Percentiles rank a stretch among this genome's conserved stretches.
Conservation (phyloP, 805 yeast genomes). For the Zygotorulaspora florentina region DNA sequence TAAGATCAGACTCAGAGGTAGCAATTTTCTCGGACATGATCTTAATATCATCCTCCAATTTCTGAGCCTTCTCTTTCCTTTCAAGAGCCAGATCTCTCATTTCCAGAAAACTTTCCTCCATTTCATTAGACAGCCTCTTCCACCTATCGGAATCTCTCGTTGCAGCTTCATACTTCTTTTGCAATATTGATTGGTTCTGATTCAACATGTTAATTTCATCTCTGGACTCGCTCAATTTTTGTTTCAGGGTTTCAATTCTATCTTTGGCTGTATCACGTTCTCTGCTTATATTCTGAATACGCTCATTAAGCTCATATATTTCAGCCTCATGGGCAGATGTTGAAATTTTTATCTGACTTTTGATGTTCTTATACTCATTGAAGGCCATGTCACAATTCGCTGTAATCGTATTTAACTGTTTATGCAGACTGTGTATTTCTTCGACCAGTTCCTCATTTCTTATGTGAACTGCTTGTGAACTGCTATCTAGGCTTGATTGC, state of each 20-base stretch:
- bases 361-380: conserved; percentile 9
- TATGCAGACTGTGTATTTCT: conserved; percentile 20
- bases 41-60: conserved; percentile 11
- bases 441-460: conserved; percentile 24
- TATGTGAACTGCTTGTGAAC: conserved; percentile 13
- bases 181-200: conserved; percentile 28
- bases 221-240: conserved; percentile 17
- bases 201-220: conserved; percentile 30
- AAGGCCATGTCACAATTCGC: conserved; percentile 14
- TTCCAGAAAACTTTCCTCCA: conserved; percentile 3
- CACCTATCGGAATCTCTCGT: conserved; percentile 15
- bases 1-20: neutral
- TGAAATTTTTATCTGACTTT: conserved; percentile 9
- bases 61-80: conserved; percentile 1
- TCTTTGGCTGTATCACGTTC: conserved; percentile 15
- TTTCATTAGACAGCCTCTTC: conserved; percentile 10
- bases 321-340: conserved; percentile 12
- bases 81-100: conserved; percentile 9
- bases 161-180: conserved; percentile 24
- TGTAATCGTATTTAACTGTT: conserved; percentile 18
- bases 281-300: conserved; percentile 1
- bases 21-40: neutral
- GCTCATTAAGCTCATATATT: conserved; percentile 4
- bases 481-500: conserved; percentile 16
- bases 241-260: conserved; percentile 16